A percentile compares a stretch with the other conserved stretches of the same genome.
Evolutionary conservation across 1,284 basidiomycete species (phyloP).

Genomic region (Cryptococcus jaspeensis): DNA sequence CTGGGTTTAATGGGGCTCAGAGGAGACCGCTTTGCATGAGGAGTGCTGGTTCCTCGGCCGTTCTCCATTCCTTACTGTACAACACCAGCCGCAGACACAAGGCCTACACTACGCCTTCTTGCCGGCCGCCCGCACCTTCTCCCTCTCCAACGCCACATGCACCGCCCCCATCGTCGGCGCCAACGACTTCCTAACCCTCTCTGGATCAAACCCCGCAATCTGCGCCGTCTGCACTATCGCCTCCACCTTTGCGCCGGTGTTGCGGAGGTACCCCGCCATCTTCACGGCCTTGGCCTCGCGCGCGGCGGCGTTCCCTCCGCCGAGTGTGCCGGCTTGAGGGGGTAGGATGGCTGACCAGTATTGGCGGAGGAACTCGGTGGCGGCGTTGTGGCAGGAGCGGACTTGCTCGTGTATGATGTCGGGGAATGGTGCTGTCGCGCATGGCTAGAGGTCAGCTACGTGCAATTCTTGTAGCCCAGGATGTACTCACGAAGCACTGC

Average conservation of each 20-base stretch:
- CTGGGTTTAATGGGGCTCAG: no score
- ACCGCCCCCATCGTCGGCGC: constrained; percentile 75
- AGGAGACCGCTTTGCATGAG: no score
- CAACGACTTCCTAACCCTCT: constrained; percentile 68
- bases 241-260: constrained; percentile 75
- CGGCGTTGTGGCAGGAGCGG: constrained; percentile 83
- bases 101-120: constrained; percentile 3
- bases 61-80: no score
- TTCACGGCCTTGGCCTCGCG: constrained; percentile 72
- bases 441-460: constrained; percentile 2
- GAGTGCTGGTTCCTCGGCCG: no score
- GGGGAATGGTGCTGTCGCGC: constrained; percentile 68
- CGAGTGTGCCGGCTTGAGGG: constrained; percentile 59
- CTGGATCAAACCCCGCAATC: constrained; percentile 63
- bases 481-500: constrained; percentile 26
- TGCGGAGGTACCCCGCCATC: constrained; percentile 77
- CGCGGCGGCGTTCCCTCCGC: constrained; percentile 45
- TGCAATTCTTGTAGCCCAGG: no score
- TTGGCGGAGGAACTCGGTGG: constrained; percentile 93
- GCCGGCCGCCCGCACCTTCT: constrained; percentile 17
- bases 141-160: constrained; percentile 63
- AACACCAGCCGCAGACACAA: neutral
- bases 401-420: constrained; percentile 74
- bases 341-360: constrained; percentile 91
- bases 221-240: constrained; percentile 67